These are phyloP conservation scores for Colletotrichum gigasporum DNA, from an alignment of 2,329 filamentous ascomycete species.

Conservation along the genomic window DNA sequence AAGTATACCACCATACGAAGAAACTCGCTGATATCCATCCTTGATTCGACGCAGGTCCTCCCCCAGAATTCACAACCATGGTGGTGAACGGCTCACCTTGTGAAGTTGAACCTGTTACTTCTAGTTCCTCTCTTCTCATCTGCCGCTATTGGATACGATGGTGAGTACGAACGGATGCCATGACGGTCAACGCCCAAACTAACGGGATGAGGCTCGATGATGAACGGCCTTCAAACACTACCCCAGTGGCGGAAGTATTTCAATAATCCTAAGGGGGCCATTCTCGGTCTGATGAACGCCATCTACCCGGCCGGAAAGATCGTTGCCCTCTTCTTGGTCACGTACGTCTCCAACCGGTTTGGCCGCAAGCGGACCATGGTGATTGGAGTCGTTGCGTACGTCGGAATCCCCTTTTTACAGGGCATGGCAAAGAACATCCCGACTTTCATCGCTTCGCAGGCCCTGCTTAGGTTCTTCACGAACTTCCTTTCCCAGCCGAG, in stretches of 20 bases:
- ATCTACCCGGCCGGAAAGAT: constrained; percentile 50
- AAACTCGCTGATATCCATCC: too few relatives aligned
- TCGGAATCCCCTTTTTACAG: constrained; percentile 44
- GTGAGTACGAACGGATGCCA: background rate
- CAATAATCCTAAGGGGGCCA: constrained; percentile 43
- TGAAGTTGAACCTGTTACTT: background rate
- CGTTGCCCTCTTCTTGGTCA: constrained; percentile 45
- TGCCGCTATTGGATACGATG: background rate
- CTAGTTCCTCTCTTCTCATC: background rate
- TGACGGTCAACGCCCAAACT: too few relatives aligned
- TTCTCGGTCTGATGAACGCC: constrained; percentile 48
- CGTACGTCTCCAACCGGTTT: constrained; percentile 47
- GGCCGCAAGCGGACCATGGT: constrained; percentile 51
- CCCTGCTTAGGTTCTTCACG: constrained; percentile 44
- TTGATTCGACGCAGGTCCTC: too few relatives aligned
- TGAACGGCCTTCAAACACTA: constrained; percentile 56
- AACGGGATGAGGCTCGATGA: constrained; percentile 43
- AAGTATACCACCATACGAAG: too few relatives aligned
- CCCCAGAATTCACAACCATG: too few relatives aligned
- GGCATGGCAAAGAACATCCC: constrained; percentile 36
- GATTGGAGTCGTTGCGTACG: constrained; percentile 42
- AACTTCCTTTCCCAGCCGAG: constrained; percentile 42
- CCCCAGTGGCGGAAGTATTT: constrained; percentile 52
- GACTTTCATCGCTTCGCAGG: constrained; percentile 42
- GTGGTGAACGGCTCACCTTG: background rate